phyloP scores from a whole-genome alignment of 2,329 filamentous ascomycete species.

The Cladosporium sphaerospermum region DNA sequence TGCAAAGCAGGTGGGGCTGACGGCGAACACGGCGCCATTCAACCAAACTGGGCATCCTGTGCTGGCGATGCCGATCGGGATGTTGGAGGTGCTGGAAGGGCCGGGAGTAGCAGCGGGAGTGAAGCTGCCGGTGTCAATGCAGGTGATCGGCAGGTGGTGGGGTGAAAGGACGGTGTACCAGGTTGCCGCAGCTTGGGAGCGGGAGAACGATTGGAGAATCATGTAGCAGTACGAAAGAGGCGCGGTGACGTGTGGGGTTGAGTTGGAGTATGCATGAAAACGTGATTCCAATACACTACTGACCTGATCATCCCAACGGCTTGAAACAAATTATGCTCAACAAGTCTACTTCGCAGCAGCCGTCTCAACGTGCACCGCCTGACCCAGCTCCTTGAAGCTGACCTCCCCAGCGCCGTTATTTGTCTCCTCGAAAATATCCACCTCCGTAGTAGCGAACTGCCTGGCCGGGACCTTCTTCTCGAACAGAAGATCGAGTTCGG shows the following conservation, averaged over 20 bases:
- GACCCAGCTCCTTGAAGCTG: background rate
- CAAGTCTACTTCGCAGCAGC: background rate
- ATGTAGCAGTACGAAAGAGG: slow-evolving; percentile 13
- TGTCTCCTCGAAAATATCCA: slow-evolving; percentile 47
- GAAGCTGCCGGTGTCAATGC: slow-evolving; percentile 30
- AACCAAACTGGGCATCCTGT: slow-evolving; percentile 46
- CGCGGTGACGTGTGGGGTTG: no score
- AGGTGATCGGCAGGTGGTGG: slow-evolving; percentile 39
- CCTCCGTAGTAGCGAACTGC: slow-evolving; percentile 58
- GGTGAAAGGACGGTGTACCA: slow-evolving; percentile 43
- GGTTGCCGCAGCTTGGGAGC: slow-evolving; percentile 45
- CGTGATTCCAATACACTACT: no score
- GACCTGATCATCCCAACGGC: no score
- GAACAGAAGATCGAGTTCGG: slow-evolving; percentile 80
- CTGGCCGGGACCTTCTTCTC: slow-evolving; percentile 65
- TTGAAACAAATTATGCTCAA: no score
- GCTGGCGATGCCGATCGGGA: slow-evolving; percentile 40
- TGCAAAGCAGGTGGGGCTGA: slow-evolving; percentile 48
- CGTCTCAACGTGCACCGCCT: background rate
- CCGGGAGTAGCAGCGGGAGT: slow-evolving; percentile 16
- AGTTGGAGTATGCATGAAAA: no score
- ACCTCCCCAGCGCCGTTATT: background rate
- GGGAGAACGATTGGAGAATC: slow-evolving; percentile 39
- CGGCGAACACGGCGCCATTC: slow-evolving; percentile 50
- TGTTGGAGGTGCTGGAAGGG: slow-evolving; percentile 46